Evolutionary conservation across 768 basidiomycete genomes (phyloP), one percentile per base, ranked within the genome.

Genomic region (Suillus paluster): DNA sequence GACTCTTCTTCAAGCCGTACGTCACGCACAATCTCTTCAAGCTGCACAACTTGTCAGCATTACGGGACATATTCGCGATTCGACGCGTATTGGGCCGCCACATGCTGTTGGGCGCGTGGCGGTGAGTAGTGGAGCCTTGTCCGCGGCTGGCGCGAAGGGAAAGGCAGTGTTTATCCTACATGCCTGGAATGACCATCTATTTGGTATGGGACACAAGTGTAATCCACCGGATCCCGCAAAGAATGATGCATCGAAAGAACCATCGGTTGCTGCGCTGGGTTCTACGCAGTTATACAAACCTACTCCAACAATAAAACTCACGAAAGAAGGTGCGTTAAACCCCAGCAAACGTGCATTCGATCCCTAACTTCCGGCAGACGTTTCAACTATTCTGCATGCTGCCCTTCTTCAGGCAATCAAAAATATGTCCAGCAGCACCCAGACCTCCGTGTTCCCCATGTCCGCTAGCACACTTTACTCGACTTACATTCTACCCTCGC

Each of bases 81-180:
- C 75, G 66, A 77, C 65, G 45, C 58, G 56, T 68, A 65, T 64
- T n/a, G 70, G 67, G 7, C 68, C 84, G 15, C 90, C 92, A 1
- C 78, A 95, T n/a, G 91, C 87, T 39, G 85, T 95, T 7, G 93
- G 93, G 1, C 80, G 82, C 27, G 83, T 92, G 82, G 90, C 87
- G 4, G 74, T 91, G 12, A 70, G 84, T 19, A 77, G 81, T 50
- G 78, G 81, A 57, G 77, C 79, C 49, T 70, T 92, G 60, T 70
- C 70, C 41, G 72, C 76, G 49, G 74, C 75, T n/a, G 77, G 75
- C 23, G 80, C 78, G 57, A 92, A 91, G 67, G 93, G 93, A 1
- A 94, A 94, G 71, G 93, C 91, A 0, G 90, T 93, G 10, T 78
- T 80, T 41, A 76, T 92, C 4, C 64, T 89, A n/a, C 93, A 94